phyloP scores from a whole-genome alignment of 176 grass and related monocot species.

The Bromus sterilis region DNA sequence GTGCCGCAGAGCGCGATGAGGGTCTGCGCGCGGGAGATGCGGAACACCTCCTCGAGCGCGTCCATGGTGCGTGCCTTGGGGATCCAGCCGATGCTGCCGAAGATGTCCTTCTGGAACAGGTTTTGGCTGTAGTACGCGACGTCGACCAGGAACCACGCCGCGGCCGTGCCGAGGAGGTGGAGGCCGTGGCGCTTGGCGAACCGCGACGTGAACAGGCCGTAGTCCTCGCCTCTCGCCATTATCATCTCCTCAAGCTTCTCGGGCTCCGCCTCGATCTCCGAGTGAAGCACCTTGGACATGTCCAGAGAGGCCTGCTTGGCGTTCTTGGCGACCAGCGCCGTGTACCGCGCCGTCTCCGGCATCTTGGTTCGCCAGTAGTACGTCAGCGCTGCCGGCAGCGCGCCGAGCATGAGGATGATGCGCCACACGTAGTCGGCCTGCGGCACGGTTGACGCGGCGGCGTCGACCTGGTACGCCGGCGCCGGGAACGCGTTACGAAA shows the following conservation, averaged over 20 bases:
- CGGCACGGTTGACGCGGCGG: background rate
- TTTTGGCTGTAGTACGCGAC: slow-evolving; percentile 75
- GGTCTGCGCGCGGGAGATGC: slow-evolving; percentile 52
- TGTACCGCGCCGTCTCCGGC: slow-evolving; percentile 76
- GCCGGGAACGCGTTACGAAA: background rate
- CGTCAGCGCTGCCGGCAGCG: slow-evolving; percentile 9
- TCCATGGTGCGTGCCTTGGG: slow-evolving; percentile 39
- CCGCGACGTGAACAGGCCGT: background rate
- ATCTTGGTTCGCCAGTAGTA: slow-evolving; percentile 77
- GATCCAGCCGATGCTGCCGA: slow-evolving; percentile 44
- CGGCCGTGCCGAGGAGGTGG: background rate
- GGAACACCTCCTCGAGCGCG: slow-evolving; percentile 65
- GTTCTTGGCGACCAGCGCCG: slow-evolving; percentile 49
- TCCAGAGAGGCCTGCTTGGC: slow-evolving; percentile 42
- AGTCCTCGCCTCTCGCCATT: too few species aligned
- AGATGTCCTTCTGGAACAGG: slow-evolving; percentile 79
- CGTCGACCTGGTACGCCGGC: background rate
- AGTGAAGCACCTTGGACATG: slow-evolving; percentile 69
- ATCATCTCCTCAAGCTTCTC: too few species aligned
- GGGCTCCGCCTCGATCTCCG: too few species aligned
- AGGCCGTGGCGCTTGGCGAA: background rate
- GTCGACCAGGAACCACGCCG: slow-evolving; percentile 53
- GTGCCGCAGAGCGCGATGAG: slow-evolving; percentile 72
- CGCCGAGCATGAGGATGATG: background rate
- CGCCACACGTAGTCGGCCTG: background rate